phyloP scores from a whole-genome alignment of 1,284 basidiomycete species.

The Vanrija sp. region DNA sequence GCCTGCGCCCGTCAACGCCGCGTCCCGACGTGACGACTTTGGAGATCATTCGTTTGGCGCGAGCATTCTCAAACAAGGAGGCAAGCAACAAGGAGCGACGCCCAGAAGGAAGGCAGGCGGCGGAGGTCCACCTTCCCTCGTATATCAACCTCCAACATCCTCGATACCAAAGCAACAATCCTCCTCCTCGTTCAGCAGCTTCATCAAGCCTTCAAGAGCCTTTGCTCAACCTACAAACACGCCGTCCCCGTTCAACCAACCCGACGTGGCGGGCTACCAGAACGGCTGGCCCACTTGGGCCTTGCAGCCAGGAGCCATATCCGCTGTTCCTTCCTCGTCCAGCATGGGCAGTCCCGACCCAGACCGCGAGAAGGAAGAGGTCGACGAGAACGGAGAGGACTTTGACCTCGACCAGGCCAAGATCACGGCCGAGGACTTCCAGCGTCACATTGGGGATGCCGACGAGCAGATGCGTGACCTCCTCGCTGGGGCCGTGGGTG shows the following conservation, averaged over 20 bases:
- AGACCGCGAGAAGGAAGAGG: constrained; percentile 10
- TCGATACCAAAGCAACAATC: too few species aligned
- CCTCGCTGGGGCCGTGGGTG: constrained; percentile 49
- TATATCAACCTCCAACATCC: too few species aligned
- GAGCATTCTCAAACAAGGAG: too few species aligned
- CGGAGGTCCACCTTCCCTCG: too few species aligned
- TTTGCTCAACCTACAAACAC: background rate
- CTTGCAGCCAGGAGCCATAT: constrained; percentile 4
- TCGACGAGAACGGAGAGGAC: constrained; percentile 28
- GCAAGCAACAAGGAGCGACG: too few species aligned
- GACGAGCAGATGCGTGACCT: constrained; percentile 55
- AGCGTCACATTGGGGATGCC: constrained; percentile 48
- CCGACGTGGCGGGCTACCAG: constrained; percentile 11
- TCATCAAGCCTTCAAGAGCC: too few species aligned
- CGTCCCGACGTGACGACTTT: too few species aligned
- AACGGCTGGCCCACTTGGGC: constrained; percentile 27
- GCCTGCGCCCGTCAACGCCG: too few species aligned
- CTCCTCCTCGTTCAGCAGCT: too few species aligned
- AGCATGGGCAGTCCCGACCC: background rate
- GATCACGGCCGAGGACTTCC: constrained; percentile 34
- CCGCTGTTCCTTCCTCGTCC: background rate
- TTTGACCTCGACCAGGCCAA: constrained; percentile 38
- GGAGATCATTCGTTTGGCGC: too few species aligned
- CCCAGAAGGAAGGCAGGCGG: too few species aligned
- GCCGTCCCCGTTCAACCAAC: constrained; percentile 6